phyloP scores from a whole-genome alignment of 2,329 filamentous ascomycete genomes.

The Phaeoacremonium minimum region DNA sequence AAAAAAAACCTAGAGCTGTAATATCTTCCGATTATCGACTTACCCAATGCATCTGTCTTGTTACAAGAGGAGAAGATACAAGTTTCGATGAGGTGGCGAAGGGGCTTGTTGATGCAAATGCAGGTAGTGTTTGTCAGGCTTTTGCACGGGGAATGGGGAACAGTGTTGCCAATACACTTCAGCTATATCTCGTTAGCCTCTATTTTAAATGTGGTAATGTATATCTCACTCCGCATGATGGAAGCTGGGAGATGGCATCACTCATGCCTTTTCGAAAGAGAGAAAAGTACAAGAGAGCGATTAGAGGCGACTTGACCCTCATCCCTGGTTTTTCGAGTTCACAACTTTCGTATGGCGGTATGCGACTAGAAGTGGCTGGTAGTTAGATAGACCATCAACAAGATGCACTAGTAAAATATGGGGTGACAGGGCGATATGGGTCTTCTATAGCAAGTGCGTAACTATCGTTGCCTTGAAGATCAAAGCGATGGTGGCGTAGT shows the following conservation, averaged over 20 bases:
- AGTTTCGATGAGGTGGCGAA: conserved; percentile 11
- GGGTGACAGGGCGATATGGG: too few species aligned
- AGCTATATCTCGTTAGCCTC: conserved; percentile 9
- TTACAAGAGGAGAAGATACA: conserved; percentile 20
- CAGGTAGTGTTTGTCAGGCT: conserved; percentile 18
- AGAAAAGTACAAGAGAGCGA: not conserved
- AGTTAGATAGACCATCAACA: too few species aligned
- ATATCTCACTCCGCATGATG: conserved; percentile 2
- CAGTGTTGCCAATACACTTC: conserved; percentile 13
- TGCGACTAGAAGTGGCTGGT: too few species aligned
- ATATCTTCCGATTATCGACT: not conserved
- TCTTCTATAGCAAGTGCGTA: too few species aligned
- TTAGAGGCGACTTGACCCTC: too few species aligned
- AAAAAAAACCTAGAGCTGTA: too few species aligned
- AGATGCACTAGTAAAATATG: too few species aligned
- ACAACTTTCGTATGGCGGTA: too few species aligned
- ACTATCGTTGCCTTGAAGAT: too few species aligned
- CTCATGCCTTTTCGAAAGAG: not conserved
- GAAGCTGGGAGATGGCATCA: conserved; percentile 2
- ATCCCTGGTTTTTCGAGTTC: too few species aligned
- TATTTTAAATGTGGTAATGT: not conserved
- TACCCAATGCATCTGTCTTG: conserved; percentile 19
- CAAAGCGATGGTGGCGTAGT: too few species aligned
- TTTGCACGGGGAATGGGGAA: conserved; percentile 17
- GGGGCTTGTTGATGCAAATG: conserved; percentile 17